Percentiles rank a stretch among this genome's conserved stretches.
Conservation (phyloP, 2,329 filamentous ascomycete species). For the Fusarium sp. region DNA sequence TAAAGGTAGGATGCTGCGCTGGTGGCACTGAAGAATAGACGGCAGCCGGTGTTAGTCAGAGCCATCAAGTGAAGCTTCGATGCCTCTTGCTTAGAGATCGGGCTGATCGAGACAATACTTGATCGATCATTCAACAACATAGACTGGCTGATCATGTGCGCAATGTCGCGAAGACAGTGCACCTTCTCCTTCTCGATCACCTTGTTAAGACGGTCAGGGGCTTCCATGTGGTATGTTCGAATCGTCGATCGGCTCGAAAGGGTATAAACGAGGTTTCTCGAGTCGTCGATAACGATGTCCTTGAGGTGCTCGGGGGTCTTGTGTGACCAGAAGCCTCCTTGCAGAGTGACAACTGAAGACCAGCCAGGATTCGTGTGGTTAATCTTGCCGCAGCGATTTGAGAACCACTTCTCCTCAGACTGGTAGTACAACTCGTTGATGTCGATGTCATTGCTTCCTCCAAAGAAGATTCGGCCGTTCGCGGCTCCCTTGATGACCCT, state of each 20-base stretch:
- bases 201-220: constrained; percentile 68
- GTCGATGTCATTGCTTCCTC: constrained; percentile 82
- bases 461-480: constrained; percentile 93
- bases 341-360: constrained; percentile 69
- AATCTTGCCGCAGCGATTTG: constrained; percentile 85
- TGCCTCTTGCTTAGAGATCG: constrained; percentile 83
- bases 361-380: constrained; percentile 86
- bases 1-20: constrained; percentile 77
- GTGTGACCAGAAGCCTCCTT: constrained; percentile 63
- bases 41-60: constrained; percentile 88
- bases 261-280: constrained; percentile 88
- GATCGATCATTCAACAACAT: constrained; percentile 77
- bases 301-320: constrained; percentile 73
- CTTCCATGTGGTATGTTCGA: constrained; percentile 88
- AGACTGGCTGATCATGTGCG: constrained; percentile 84
- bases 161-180: constrained; percentile 77
- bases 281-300: constrained; percentile 90
- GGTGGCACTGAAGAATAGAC: constrained; percentile 92
- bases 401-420: constrained; percentile 97
- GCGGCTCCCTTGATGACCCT: constrained; percentile 83
- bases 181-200: constrained; percentile 75
- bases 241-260: constrained; percentile 91
- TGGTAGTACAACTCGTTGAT: constrained; percentile 96
- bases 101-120: constrained; percentile 84
- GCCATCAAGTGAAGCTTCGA: constrained; percentile 90